phyloP scores from a whole-genome alignment of 345 rosid genomes.

The Clarkia xantiana region DNA sequence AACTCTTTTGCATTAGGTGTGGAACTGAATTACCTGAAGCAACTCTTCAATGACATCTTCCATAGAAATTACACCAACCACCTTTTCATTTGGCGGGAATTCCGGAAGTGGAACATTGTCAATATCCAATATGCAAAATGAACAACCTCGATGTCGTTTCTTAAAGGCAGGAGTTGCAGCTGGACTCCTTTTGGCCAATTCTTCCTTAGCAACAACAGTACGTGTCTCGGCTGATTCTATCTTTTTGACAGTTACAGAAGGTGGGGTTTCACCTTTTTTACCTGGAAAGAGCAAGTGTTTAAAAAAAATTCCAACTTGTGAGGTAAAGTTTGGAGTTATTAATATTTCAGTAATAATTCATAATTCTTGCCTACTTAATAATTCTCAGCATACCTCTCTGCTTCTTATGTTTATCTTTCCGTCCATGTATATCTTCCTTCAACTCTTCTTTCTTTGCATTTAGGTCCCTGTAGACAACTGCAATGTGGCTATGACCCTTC shows the following conservation, averaged over 20 bases:
- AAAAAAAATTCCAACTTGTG: no score
- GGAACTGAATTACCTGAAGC: slow-evolving; percentile 48
- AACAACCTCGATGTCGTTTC: slow-evolving; percentile 82
- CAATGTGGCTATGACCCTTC: slow-evolving; percentile 96
- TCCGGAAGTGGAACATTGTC: slow-evolving; percentile 58
- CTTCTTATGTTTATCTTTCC: slow-evolving; percentile 44
- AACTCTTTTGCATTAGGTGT: no score
- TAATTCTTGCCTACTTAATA: no score
- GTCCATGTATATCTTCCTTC: slow-evolving; percentile 23
- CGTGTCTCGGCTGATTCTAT: slow-evolving; percentile 22
- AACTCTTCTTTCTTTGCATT: slow-evolving; percentile 23
- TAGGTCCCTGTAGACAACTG: slow-evolving; percentile 69
- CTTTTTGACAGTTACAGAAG: slow-evolving; percentile 7
- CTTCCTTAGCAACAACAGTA: slow-evolving; percentile 17
- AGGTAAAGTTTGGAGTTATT: no score
- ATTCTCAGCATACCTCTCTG: slow-evolving; percentile 20
- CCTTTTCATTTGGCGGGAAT: slow-evolving; percentile 55
- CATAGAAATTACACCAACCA: slow-evolving; percentile 85
- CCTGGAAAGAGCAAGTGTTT: no score
- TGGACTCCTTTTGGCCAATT: slow-evolving; percentile 30
- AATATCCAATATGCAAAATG: slow-evolving; percentile 75
- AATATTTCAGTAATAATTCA: no score
- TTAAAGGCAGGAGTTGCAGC: slow-evolving; percentile 49
- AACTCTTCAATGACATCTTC: slow-evolving; percentile 98
- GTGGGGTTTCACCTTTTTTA: neutral